Evolutionary conservation across 306 rosid species (phyloP), one percentile per base, ranked within the genome.

Genomic region (Crotalaria pallida): DNA sequence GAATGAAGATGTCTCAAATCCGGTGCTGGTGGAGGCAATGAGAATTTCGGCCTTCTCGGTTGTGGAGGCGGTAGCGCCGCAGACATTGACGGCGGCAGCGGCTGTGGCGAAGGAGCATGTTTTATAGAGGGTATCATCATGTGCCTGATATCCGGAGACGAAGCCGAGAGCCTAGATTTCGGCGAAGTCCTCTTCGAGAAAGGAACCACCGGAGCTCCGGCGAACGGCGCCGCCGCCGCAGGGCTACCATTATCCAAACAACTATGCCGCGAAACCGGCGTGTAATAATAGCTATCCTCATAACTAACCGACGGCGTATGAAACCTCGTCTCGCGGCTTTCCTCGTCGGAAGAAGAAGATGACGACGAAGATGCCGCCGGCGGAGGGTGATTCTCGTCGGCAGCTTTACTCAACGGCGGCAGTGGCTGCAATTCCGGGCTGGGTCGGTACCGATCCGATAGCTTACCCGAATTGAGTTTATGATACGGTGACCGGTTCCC

Each of bases 401-500:
- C 69, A 1, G 81, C 86, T 33, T 78, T 83, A 3, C 74, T 40
- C 1, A 86, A 70, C 10, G 88, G 95, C 33, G 96, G 95, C 52
- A 94, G 74, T 0, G 99, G 99, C 63, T 94, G 99, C 76, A 94
- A 66, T 73, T 94, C 99, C 0, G 99, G 99, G 38, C 99, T 94
- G 2, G 90, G 96, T 10, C 96, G 91, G 74, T 88, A 86, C 76
- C 91, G 90, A 34, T 86, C 88, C 47, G 92, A 86, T 72, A 73
- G 76, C 73, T 85, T 87, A 7, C 79, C 19, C 12, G 97, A 82
- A 69, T 85, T 73, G 23, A 86, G 76, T 21, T 83, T 84, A 13
- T 70, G 80, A 76, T 86, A 83, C 45, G 95, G 92, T 0, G 90
- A 85, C 51, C 77, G 77, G 82, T 61, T 84, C 10, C 51, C 79